Percentiles rank a stretch among this genome's conserved stretches.
These are phyloP conservation scores for Mortierella claussenii DNA, from an alignment of 192 early-diverging fungal genomes.

Conservation along the genomic window DNA sequence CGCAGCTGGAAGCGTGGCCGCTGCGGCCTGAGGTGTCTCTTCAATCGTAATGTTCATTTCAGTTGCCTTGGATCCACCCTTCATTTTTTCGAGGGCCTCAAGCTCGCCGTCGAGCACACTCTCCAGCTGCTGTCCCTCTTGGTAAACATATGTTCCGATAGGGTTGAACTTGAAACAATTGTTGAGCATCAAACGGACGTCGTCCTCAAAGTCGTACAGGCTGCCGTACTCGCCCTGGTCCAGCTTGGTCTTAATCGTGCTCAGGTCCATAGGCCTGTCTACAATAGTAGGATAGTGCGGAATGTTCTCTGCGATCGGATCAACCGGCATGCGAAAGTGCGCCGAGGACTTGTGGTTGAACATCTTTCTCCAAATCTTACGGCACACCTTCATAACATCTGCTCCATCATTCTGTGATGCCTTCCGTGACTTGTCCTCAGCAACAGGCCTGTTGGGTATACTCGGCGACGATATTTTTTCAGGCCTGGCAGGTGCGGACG, in stretches of 20 bases:
- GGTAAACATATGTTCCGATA: constrained; percentile 66
- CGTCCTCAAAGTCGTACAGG: constrained; percentile 59
- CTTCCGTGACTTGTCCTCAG: constrained; percentile 22
- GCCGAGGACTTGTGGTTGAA: constrained; percentile 60
- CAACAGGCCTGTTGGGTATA: not conserved
- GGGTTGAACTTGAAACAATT: constrained; percentile 75
- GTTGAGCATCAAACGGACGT: constrained; percentile 63
- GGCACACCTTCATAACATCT: constrained; percentile 49
- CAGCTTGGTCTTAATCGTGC: constrained; percentile 61
- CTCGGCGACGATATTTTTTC: not conserved
- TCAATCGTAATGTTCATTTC: constrained; percentile 63
- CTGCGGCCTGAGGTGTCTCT: constrained; percentile 50
- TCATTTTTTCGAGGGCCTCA: constrained; percentile 46
- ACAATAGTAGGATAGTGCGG: constrained; percentile 76
- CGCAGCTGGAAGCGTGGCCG: not conserved
- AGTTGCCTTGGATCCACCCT: constrained; percentile 38
- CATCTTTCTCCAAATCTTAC: constrained; percentile 55
- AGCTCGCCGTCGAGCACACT: constrained; percentile 62
- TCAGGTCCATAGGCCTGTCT: constrained; percentile 68
- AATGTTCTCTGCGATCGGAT: constrained; percentile 71
- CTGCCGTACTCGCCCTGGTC: constrained; percentile 52
- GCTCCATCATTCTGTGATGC: constrained; percentile 13
- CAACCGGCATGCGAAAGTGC: constrained; percentile 72
- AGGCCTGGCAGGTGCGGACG: constrained; percentile 1
- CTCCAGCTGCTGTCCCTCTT: constrained; percentile 66